Evolutionary conservation across 805 yeast genomes (phyloP), one percentile per base, ranked within the genome.

Genomic region (Starmerella floris): DNA sequence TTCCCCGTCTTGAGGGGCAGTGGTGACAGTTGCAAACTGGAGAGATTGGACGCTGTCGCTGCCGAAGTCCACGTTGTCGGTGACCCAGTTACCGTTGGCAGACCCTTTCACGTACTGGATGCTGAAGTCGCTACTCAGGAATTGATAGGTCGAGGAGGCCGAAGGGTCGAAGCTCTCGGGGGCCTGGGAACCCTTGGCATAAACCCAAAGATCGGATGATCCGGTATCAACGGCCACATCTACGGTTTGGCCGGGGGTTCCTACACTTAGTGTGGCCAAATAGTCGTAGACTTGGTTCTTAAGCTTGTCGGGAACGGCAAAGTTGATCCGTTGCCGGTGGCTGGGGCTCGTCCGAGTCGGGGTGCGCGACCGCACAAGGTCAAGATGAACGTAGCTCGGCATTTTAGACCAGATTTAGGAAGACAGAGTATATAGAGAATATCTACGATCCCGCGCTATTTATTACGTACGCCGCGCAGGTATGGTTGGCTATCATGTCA

Each of bases 141-240:
- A 44, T 37, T 52, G 30, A 47, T 50, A 55, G 13, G 60, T 49
- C 8, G 53, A 43, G 15, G 59, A 55, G 19, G 30, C 30, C 8
- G 44, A 27, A n/a, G 44, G 41, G 33, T 43, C 44, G 25, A 32
- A 50, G 30, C 40, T 41, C 40, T 43, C 5, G 3, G 32, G 16
- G 16, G 30, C 21, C n/a, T n/a, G n/a, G n/a, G n/a, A n/a, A 22
- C 44, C 38, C 22, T 40, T 13, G 22, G 31, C 25, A 40, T 46
- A 62, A 3, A 46, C 47, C 80, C 81, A 77, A 35, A 77, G 56
- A 55, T 79, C 85, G 1, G 82, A 70, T 0, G 84, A 77, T 2
- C 85, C 85, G 2, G 85, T 79, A 54, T 79, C 84, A 21, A 79
- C 55, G 37, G 74, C 58, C 3, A 77, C 74, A 4, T 63, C 64